phyloP scores from a whole-genome alignment of 208 protist genomes.

The Strigomonas galati region DNA sequence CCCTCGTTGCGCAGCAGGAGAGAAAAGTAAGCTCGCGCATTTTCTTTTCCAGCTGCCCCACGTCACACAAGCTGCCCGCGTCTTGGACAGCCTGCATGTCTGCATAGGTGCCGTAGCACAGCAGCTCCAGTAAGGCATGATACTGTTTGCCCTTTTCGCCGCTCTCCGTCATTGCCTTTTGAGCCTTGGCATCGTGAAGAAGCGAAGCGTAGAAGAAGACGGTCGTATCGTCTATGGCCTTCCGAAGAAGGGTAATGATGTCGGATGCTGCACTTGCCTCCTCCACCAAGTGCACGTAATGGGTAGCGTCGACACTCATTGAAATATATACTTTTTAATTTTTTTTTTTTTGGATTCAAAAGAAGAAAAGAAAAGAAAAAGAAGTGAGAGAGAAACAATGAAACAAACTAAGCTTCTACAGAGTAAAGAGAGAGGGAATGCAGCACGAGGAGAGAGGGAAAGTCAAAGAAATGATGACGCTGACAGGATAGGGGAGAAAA shows the following conservation, averaged over 20 bases:
- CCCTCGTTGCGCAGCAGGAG: background rate
- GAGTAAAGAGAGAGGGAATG: background rate
- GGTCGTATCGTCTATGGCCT: background rate
- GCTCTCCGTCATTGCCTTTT: no score
- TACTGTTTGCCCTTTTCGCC: no score
- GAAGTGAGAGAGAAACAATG: background rate
- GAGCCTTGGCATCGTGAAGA: background rate
- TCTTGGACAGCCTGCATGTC: background rate
- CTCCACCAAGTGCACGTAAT: background rate
- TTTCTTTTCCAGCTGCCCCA: background rate
- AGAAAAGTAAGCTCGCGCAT: conserved; percentile 9
- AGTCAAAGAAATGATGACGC: background rate
- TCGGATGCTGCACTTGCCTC: background rate
- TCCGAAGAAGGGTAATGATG: background rate
- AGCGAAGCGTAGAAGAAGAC: conserved; percentile 13
- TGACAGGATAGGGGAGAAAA: background rate
- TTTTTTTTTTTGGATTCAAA: background rate
- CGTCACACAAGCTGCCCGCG: background rate
- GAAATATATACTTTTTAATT: background rate
- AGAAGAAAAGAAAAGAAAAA: background rate
- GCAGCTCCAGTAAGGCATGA: background rate
- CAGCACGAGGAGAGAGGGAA: background rate
- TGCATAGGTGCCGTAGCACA: background rate
- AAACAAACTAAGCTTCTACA: background rate
- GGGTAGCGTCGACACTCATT: background rate